phyloP scores from a whole-genome alignment of 1,284 basidiomycete genomes.

The Pseudozyma flocculosa region DNA sequence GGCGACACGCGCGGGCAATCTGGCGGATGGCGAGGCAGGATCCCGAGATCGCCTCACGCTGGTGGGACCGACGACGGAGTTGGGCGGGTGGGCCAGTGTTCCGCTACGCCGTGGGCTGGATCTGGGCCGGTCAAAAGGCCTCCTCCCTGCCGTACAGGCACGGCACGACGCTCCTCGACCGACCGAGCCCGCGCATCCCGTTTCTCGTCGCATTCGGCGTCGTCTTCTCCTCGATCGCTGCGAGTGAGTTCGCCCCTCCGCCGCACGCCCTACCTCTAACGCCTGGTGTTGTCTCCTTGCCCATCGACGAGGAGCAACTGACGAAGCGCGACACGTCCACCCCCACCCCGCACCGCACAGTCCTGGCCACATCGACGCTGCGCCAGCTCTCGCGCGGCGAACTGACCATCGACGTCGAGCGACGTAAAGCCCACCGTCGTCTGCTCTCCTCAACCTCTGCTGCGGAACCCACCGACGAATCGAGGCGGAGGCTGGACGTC shows the following conservation, averaged over 20 bases:
- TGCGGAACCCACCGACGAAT: not conserved
- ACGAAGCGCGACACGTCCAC: too few relatives aligned
- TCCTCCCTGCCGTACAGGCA: too few relatives aligned
- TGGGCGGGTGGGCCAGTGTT: slow-evolving; percentile 27
- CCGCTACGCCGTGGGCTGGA: slow-evolving; percentile 16
- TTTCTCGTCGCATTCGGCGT: not conserved
- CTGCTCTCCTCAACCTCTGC: not conserved
- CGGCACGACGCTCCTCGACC: too few relatives aligned
- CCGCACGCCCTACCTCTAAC: slow-evolving; percentile 7
- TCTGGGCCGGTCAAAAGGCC: not conserved
- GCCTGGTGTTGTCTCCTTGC: slow-evolving; percentile 2
- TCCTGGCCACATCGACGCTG: slow-evolving; percentile 10
- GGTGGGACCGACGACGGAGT: slow-evolving; percentile 22
- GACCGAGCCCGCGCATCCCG: not conserved
- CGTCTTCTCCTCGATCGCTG: not conserved
- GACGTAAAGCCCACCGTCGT: slow-evolving; percentile 7
- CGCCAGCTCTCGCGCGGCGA: not conserved
- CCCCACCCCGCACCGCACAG: slow-evolving; percentile 7
- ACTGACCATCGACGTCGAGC: slow-evolving; percentile 23
- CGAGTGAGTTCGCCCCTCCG: not conserved
- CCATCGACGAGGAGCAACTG: too few relatives aligned
- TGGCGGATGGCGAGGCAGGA: slow-evolving; percentile 2
- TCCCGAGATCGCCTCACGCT: not conserved
- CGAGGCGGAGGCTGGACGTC: slow-evolving; percentile 4
- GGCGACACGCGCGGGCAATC: slow-evolving; percentile 3